A percentile compares a stretch with the other conserved stretches of the same genome.
Evolutionary conservation across 2,329 filamentous ascomycete species (phyloP).

Genomic region (Calonectria multiphialidica): DNA sequence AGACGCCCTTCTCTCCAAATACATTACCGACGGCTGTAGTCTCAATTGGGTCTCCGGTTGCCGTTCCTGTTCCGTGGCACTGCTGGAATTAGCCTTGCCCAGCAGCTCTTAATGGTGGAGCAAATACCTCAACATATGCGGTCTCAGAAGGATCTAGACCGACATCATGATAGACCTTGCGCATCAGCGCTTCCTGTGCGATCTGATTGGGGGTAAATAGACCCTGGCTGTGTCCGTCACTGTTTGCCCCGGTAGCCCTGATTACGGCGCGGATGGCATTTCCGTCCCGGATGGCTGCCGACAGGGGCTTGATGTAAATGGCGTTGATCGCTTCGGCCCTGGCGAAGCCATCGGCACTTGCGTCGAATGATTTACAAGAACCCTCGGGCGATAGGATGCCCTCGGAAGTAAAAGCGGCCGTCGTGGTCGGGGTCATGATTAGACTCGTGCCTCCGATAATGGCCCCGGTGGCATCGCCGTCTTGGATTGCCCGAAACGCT

Average conservation of each 20-base stretch:
- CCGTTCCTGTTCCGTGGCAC: conserved; percentile 59
- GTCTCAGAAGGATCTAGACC: conserved; percentile 40
- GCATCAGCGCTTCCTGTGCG: conserved; percentile 54
- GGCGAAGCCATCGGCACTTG: conserved; percentile 58
- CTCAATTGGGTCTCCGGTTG: conserved; percentile 56
- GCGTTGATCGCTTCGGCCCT: conserved; percentile 58
- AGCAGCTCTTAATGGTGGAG: no score
- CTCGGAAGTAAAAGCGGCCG: conserved; percentile 34
- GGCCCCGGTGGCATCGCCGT: conserved; percentile 42
- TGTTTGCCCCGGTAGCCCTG: conserved; percentile 46
- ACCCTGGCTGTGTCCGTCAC: conserved; percentile 55
- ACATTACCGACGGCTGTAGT: conserved; percentile 47
- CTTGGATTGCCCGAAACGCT: conserved; percentile 45
- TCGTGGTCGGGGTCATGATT: conserved; percentile 44
- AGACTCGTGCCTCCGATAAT: conserved; percentile 49
- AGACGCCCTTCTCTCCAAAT: conserved; percentile 43
- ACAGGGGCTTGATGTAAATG: conserved; percentile 57
- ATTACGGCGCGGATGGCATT: conserved; percentile 54
- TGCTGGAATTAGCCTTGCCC: background rate
- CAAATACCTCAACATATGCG: conserved; percentile 44
- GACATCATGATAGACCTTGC: conserved; percentile 48
- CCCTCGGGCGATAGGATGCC: conserved; percentile 42
- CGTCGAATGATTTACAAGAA: conserved; percentile 50
- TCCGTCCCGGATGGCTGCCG: conserved; percentile 57
- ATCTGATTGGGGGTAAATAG: conserved; percentile 53